Base-by-base conservation (phyloP, 257 asterid genomes). In the Gentiana dahurica region DNA sequence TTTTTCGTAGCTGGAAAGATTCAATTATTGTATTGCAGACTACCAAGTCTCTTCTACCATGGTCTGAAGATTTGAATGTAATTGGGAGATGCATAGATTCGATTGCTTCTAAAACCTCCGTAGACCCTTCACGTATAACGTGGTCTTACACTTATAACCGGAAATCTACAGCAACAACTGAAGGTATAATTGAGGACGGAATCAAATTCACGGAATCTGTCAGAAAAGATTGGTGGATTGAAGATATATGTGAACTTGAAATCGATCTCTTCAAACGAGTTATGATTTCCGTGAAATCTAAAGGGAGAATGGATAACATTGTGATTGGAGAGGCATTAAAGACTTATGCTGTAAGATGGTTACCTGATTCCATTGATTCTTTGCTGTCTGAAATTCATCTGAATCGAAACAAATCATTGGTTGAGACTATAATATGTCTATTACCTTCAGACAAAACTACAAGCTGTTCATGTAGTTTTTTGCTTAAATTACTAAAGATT, bases 221-320 rank as follows among this genome's bases (percentile, higher is more conserved):
- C 63, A 88, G 96, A 0, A 90, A 63, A 66, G 97, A 87, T 63
- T 90, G 97, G 97, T 90, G 97, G 97, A 64, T 80, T 10, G 96
- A 90, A 73, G 96, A 90, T 69, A 70, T 87, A 63, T 90, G 96
- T 36, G 96, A 87, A 38, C 57, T 90, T 67, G 96, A 90, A 55
- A 78, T 87, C 59, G 88, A 84, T 65, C 77, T 80, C 37, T 90
- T 72, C 79, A 87, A 80, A 70, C 75, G 79, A 65, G 96, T 90
- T 44, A 84, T 86, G 95, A 59, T 87, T 56, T 75, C 95, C 0
- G 75, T 90, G 61, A 87, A 90, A 73, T 72, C 88, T 1, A 86
- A 81, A 61, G 95, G 96, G 46, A 67, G 97, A 71, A 84, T 80
- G 91, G 85, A 68, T 6, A 84, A 89, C 50, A 65, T 53, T 7